Evolutionary conservation across 108 stramenopile species (phyloP), one percentile per base, ranked within the genome.

Genomic region (Parmales sp.): DNA sequence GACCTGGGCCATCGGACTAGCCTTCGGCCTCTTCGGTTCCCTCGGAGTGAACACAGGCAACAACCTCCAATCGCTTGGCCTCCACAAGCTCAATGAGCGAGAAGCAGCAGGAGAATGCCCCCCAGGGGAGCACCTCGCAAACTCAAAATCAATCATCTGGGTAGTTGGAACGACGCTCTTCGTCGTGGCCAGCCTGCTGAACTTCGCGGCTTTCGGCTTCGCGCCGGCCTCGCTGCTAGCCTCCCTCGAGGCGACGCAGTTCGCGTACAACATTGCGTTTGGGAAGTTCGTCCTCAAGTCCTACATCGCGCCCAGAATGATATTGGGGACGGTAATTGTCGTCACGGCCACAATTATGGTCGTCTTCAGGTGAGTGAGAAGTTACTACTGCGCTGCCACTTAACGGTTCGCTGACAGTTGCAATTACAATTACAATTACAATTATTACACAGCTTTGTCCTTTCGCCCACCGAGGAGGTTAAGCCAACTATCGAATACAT

Each of bases 161-260:
- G 41, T 45, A 22, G 7, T 72, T 37, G 79, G 79, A 2, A 74
- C 72, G 6, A 16, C 41, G 7, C 34, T 73, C 16, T 38, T 80
- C 25, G 39, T 76, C 0, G 16, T 67, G n/a, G 79, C 77, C 7
- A 64, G 71, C 41, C 23, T 80, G 29, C 23, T 75, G 20, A 78
- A 73, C 39, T 80, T 80, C 38, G 77, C 68, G 29, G 76, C 79
- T 3, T 72, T 78, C 37, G 74, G 70, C 25, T 80, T 78, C 37
- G 79, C 79, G 13, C 78, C 79, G 18, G 74, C 78, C 46, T 67
- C 71, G 38, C 49, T 80, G 28, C 69, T 80, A 45, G 79, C 79
- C 11, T 46, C 73, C 46, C 75, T 80, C 29, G 79, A 77, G 3
- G 76, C 79, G 11, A 68, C 76, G 39, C 79, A 80, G 75, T 80